Evolutionary conservation across 306 rosid species (phyloP).

Genomic region (Prunus armeniaca): DNA sequence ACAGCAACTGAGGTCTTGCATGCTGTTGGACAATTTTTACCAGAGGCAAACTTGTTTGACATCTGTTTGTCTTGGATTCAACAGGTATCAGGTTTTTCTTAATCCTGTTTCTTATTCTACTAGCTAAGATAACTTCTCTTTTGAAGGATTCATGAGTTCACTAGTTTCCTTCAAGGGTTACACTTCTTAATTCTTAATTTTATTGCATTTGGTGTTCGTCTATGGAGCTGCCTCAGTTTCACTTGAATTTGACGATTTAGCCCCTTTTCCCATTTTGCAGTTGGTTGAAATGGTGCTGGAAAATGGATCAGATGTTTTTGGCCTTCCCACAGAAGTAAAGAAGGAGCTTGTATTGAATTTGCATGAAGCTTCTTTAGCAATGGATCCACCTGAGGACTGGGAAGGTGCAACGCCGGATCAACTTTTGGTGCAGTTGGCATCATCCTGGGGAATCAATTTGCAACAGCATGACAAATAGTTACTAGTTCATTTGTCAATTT

Average conservation of each 20-base stretch:
- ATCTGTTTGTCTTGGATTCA: constrained; percentile 91
- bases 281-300: constrained; percentile 78
- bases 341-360: constrained; percentile 72
- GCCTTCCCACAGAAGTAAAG: constrained; percentile 77
- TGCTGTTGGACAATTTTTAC: constrained; percentile 71
- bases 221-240: background rate
- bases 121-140: background rate
- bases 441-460: constrained; percentile 81
- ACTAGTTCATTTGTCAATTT: background rate
- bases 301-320: constrained; percentile 68
- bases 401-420: constrained; percentile 83
- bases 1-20: constrained; percentile 64
- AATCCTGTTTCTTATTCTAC: background rate
- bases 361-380: constrained; percentile 68
- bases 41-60: constrained; percentile 75
- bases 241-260: constrained; percentile 6
- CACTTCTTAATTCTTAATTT: background rate
- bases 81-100: constrained; percentile 52
- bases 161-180: background rate
- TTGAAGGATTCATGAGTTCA: background rate
- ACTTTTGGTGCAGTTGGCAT: constrained; percentile 78
- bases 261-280: constrained; percentile 36
- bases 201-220: background rate
- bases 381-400: constrained; percentile 82
- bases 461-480: constrained; percentile 59